Base-by-base conservation (phyloP, 163 green algal species). In the Trebouxia gelatinosa region DNA sequence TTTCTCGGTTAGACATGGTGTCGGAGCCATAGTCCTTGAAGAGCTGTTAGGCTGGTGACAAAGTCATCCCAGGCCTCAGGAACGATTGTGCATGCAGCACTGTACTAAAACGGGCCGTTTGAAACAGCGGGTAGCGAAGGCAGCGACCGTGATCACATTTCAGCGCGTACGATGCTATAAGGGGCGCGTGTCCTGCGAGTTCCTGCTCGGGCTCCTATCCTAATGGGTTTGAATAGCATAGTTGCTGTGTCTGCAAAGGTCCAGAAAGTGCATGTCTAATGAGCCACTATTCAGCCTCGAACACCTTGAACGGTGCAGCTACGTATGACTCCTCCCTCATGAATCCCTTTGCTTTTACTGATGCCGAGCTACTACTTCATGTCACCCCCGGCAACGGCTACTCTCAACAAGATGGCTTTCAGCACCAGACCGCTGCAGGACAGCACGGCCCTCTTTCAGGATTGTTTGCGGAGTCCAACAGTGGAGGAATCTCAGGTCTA, bases 321-420 rank as follows among this genome's bases (percentile, higher is more conserved):
- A 37, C 64, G 3, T 72, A 72, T 19, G 64, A 37, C 3, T 72
- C 64, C 21, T 72, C 64, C 1, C 23, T 72, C 23, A 72, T 72
- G 64, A 72, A 72, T 29, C 64, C 64, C 0, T 72, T 72, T 51
- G 31, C 64, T 2, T 72, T 72, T 26, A 72, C 23, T 5, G 64
- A 72, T 51, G 64, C 50, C 31, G 64, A 72, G 19, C 19, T 72
- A 6, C 21, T 72, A 23, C 35, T 50, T 35, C 64, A 72, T 23
- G 64, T 72, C 11, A 72, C 35, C 4, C 64, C 64, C 21, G 35
- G 21, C 9, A 43, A 43, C 32, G 6, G 1, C 2, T 70, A 43
- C 31, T 11, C 32, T 6, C 31, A 29, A 39, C 40, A 32, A 70
- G 31, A 70, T 17, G 31, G 7, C 6, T 70, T n/a, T 32, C 0